Percentiles rank a stretch among this genome's conserved stretches.
phyloP scores from a whole-genome alignment of 1,284 basidiomycete species.

The Ceratobasidium sp. region DNA sequence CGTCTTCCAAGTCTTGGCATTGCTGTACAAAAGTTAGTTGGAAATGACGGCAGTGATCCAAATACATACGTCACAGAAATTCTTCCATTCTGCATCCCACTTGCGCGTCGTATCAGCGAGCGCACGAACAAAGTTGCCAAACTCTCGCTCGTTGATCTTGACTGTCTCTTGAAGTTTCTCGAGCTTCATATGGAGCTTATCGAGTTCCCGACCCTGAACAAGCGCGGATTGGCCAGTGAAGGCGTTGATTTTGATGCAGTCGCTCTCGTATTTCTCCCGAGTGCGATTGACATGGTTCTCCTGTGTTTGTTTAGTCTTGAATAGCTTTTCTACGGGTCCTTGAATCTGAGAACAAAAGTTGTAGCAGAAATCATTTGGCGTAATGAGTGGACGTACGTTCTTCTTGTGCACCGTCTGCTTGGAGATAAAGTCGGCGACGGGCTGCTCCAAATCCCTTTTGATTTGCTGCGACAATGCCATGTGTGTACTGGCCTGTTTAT shows the following conservation, averaged over 20 bases:
- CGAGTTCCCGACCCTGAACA: constrained; percentile 92
- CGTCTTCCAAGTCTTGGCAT: constrained; percentile 96
- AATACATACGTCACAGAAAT: constrained; percentile 74
- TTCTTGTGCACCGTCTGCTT: constrained; percentile 80
- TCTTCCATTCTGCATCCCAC: constrained; percentile 96
- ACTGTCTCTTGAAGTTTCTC: constrained; percentile 91
- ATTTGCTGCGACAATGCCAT: constrained; percentile 74
- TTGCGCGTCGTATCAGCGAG: constrained; percentile 81
- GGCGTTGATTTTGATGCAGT: constrained; percentile 94
- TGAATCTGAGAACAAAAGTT: constrained; percentile 55
- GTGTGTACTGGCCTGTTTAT: constrained; percentile 77
- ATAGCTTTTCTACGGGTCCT: constrained; percentile 81
- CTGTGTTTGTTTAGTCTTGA: constrained; percentile 84
- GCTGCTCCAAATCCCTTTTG: constrained; percentile 77
- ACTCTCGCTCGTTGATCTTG: constrained; percentile 88
- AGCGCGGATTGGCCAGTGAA: constrained; percentile 93
- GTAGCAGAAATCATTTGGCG: background rate
- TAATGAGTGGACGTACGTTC: constrained; percentile 47
- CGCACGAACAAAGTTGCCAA: constrained; percentile 83
- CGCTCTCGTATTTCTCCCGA: constrained; percentile 91
- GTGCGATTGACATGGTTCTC: constrained; percentile 81
- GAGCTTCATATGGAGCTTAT: constrained; percentile 87
- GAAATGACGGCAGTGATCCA: background rate
- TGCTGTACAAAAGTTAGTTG: constrained; percentile 51
- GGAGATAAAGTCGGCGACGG: constrained; percentile 65